Evolutionary conservation across 306 rosid species (phyloP).

Genomic region (Mimosa bimucronata): DNA sequence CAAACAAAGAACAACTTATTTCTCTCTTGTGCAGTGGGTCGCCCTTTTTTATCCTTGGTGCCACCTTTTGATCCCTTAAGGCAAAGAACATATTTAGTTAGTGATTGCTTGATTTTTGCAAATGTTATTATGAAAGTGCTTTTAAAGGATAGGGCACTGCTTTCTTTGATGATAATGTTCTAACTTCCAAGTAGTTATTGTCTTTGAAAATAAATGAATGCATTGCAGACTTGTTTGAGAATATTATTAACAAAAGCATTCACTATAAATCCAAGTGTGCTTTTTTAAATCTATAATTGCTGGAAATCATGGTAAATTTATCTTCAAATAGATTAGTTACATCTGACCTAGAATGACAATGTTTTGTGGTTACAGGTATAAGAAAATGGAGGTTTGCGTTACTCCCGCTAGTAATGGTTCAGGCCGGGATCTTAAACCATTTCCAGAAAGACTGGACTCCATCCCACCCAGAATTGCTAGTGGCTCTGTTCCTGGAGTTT

Average conservation of each 20-base stretch:
- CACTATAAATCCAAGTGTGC: background rate
- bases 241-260: conserved; percentile 10
- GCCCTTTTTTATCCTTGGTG: background rate
- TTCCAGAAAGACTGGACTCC: conserved; percentile 65
- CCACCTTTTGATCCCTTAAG: background rate
- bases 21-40: background rate
- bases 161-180: background rate
- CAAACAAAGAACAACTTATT: background rate
- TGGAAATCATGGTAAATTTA: conserved; percentile 1
- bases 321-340: background rate
- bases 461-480: conserved; percentile 67
- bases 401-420: conserved; percentile 59
- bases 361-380: conserved; percentile 55
- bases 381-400: conserved; percentile 67
- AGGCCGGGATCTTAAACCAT: conserved; percentile 56
- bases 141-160: background rate
- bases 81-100: background rate
- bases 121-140: conserved; percentile 8
- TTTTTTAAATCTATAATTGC: conserved; percentile 8
- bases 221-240: background rate
- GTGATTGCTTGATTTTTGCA: conserved; percentile 7
- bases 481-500: conserved; percentile 67
- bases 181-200: background rate
- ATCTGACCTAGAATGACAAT: conserved; percentile 31
- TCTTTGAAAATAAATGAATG: conserved; percentile 6